Evolutionary conservation across 2,329 filamentous ascomycete genomes (phyloP).

Genomic region (Orbilia javanica): DNA sequence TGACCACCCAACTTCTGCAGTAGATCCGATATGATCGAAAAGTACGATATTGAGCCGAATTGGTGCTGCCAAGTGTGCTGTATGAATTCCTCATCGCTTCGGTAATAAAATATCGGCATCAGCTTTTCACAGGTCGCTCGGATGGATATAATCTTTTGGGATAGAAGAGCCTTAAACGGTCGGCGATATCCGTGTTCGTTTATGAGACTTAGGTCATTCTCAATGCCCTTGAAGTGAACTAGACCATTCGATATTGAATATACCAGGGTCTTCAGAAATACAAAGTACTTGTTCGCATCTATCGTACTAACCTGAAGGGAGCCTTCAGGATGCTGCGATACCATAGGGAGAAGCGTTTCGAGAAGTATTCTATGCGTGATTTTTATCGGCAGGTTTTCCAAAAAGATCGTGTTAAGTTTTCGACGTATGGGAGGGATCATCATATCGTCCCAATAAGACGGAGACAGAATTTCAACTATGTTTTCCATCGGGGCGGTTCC

Average conservation of each 20-base stretch:
- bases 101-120: background rate
- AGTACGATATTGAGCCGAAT: background rate
- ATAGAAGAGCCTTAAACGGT: background rate
- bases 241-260: background rate
- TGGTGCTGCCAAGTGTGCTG: background rate
- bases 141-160: background rate
- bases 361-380: background rate
- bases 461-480: background rate
- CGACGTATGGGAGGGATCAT: background rate
- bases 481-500: background rate
- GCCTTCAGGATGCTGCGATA: background rate
- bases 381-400: background rate
- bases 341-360: background rate
- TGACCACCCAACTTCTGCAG: background rate
- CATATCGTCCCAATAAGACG: background rate
- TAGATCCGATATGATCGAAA: background rate
- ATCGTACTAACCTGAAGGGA: background rate
- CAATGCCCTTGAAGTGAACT: background rate
- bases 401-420: background rate
- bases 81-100: background rate
- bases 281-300: conserved; percentile 1
- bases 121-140: background rate
- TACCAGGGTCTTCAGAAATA: background rate
- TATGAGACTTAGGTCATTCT: background rate
- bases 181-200: background rate